phyloP scores from a whole-genome alignment of 306 rosid species.

The Vigna hirtella region DNA sequence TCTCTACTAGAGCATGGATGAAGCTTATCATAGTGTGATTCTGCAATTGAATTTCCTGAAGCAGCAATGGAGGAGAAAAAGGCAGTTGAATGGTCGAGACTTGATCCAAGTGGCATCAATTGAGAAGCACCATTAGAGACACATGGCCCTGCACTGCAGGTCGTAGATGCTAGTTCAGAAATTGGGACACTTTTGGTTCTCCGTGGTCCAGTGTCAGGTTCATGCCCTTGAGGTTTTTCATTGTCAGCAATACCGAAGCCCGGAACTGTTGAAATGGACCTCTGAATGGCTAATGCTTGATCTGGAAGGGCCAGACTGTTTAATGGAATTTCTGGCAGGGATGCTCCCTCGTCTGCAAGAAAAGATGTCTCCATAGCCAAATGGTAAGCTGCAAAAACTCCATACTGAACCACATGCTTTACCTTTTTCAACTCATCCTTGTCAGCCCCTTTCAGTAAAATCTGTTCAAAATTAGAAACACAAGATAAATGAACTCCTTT shows the following conservation, averaged over 20 bases:
- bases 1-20: slow-evolving; percentile 46
- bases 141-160: slow-evolving; percentile 44
- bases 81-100: slow-evolving; percentile 49
- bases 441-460: slow-evolving; percentile 89
- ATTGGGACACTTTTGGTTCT: slow-evolving; percentile 62
- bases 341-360: slow-evolving; percentile 98
- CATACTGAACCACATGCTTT: slow-evolving; percentile 95
- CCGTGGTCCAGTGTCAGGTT: slow-evolving; percentile 51
- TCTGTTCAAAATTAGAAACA: slow-evolving; percentile 60
- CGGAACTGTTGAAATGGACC: slow-evolving; percentile 93
- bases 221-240: slow-evolving; percentile 55
- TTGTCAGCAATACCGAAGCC: slow-evolving; percentile 56
- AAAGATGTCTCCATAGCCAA: slow-evolving; percentile 97
- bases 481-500: slow-evolving; percentile 41
- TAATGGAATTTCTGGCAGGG: slow-evolving; percentile 85
- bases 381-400: slow-evolving; percentile 97
- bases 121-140: slow-evolving; percentile 52
- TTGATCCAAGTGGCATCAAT: slow-evolving; percentile 48
- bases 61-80: slow-evolving; percentile 48
- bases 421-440: slow-evolving; percentile 88
- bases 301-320: slow-evolving; percentile 83
- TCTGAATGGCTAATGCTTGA: slow-evolving; percentile 64
- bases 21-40: slow-evolving; percentile 46
- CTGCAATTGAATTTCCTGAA: slow-evolving; percentile 53
- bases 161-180: slow-evolving; percentile 52